Evolutionary conservation across 2,329 filamentous ascomycete genomes (phyloP), one percentile per base, ranked within the genome.

Genomic region (Diaporthe citri): DNA sequence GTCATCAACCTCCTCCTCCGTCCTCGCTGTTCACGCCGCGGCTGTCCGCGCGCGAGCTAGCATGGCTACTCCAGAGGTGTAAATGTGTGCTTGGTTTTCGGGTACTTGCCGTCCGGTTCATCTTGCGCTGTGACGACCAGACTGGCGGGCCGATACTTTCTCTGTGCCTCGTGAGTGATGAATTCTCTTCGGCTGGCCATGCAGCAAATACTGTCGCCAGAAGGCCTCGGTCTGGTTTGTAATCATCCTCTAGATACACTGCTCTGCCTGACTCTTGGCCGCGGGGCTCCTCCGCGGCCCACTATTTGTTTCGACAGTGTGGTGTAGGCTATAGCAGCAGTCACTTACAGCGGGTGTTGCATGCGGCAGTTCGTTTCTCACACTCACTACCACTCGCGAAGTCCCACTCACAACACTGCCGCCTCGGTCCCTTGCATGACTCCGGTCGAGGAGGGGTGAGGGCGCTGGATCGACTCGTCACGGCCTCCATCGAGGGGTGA

Each of bases 301-400:
- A 67, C 62, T 67, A 51, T 25, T 67, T 52, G 64, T 52, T 52
- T 67, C 46, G 64, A 52, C 13, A 52, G 25, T 28, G 8, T n/a
- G 34, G 22, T 52, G 55, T 28, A 52, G 64, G 28, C 46, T 67
- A 67, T 52, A 67, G 46, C 46, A 52, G 64, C 46, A 46, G 7
- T 28, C 56, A 39, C 56, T 5, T 59, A 59, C 34, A 59, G 34
- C 10, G 3, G 60, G n/a, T 8, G 20, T 7, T 13, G 41, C 41
- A 43, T 60, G 12, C 64, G 64, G 64, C 64, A 67, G 31, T 67
- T 67, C 48, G 64, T 67, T 67, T 67, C 64, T 36, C n/a, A 41
- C 57, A 1, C 22, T 17, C n/a, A 25, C 15, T 36, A n/a, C 62
- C 46, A 52, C 22, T 20, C 43, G 12, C 12, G 28, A 22, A 52